A percentile compares a stretch with the other conserved stretches of the same genome.
Conservation (phyloP, 768 basidiomycete genomes). For the Leccinum longicurvipes region DNA sequence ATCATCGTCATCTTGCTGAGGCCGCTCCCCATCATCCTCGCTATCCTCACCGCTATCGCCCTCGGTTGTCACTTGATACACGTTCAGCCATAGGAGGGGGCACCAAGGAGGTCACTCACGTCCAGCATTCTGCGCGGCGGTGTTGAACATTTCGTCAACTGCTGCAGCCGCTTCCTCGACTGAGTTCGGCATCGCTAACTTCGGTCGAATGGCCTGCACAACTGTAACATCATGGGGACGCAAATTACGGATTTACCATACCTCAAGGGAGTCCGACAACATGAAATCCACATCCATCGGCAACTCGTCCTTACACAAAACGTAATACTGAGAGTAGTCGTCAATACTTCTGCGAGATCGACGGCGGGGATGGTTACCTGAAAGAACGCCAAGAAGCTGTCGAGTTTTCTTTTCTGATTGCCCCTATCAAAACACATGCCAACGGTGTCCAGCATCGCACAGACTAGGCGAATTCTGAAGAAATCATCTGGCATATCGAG, state of each 20-base stretch:
- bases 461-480: slow-evolving; percentile 90
- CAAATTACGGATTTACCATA: slow-evolving; percentile 28
- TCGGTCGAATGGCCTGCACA: slow-evolving; percentile 80
- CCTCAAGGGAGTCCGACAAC: slow-evolving; percentile 92
- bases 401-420: slow-evolving; percentile 87
- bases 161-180: slow-evolving; percentile 83
- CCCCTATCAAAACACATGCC: slow-evolving; percentile 98
- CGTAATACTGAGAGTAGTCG: slow-evolving; percentile 59
- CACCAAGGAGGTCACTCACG: slow-evolving; percentile 34
- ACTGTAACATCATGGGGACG: background rate
- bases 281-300: slow-evolving; percentile 99
- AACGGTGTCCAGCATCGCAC: slow-evolving; percentile 90
- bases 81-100: slow-evolving; percentile 14
- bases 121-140: slow-evolving; percentile 57
- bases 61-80: slow-evolving; percentile 31
- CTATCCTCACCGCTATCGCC: slow-evolving; percentile 51
- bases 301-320: slow-evolving; percentile 82
- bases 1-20: slow-evolving; percentile 56
- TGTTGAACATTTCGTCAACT: slow-evolving; percentile 86
- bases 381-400: slow-evolving; percentile 90
- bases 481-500: slow-evolving; percentile 95
- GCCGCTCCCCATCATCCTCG: slow-evolving; percentile 41
- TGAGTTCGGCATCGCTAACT: slow-evolving; percentile 62
- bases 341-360: slow-evolving; percentile 2
- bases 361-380: slow-evolving; percentile 53